Evolutionary conservation across 2,329 filamentous ascomycete genomes (phyloP).

Genomic region (Lasiodiplodia theobromae): DNA sequence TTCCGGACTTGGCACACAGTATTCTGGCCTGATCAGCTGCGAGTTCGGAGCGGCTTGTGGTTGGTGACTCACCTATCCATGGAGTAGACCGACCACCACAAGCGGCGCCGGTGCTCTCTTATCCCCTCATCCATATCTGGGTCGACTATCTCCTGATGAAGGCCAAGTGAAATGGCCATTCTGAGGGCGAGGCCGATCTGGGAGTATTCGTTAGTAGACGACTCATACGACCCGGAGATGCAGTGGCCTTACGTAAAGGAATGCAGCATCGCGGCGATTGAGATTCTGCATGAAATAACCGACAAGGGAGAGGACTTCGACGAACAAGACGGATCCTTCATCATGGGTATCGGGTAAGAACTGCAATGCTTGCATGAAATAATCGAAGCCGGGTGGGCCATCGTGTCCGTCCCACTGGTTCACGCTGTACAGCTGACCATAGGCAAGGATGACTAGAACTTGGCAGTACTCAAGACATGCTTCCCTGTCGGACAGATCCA

Average conservation of each 20-base stretch:
- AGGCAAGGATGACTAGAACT: slow-evolving; percentile 60
- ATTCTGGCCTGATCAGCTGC: slow-evolving; percentile 42
- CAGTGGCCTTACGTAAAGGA: slow-evolving; percentile 51
- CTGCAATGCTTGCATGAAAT: slow-evolving; percentile 60
- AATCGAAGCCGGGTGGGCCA: slow-evolving; percentile 63
- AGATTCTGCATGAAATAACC: slow-evolving; percentile 66
- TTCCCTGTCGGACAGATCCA: slow-evolving; percentile 54
- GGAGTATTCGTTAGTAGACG: not conserved
- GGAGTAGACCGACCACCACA: slow-evolving; percentile 66
- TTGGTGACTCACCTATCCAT: slow-evolving; percentile 48
- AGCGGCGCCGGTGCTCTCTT: slow-evolving; percentile 59
- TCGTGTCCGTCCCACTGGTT: slow-evolving; percentile 63
- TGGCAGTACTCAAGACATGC: slow-evolving; percentile 61
- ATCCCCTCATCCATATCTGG: slow-evolving; percentile 49
- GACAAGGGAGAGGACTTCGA: slow-evolving; percentile 62
- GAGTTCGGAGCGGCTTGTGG: not conserved
- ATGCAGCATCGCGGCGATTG: slow-evolving; percentile 63
- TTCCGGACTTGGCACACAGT: slow-evolving; percentile 61
- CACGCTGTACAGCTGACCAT: slow-evolving; percentile 64
- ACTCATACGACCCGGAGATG: not conserved
- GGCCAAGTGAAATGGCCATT: slow-evolving; percentile 64
- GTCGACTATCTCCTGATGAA: slow-evolving; percentile 61
- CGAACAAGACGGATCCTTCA: slow-evolving; percentile 61
- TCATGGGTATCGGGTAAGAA: slow-evolving; percentile 64
- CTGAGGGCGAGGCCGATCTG: slow-evolving; percentile 53